Conservation (phyloP, 1,139 yeast genomes). For the Saccharomyces hybrid region DNA sequence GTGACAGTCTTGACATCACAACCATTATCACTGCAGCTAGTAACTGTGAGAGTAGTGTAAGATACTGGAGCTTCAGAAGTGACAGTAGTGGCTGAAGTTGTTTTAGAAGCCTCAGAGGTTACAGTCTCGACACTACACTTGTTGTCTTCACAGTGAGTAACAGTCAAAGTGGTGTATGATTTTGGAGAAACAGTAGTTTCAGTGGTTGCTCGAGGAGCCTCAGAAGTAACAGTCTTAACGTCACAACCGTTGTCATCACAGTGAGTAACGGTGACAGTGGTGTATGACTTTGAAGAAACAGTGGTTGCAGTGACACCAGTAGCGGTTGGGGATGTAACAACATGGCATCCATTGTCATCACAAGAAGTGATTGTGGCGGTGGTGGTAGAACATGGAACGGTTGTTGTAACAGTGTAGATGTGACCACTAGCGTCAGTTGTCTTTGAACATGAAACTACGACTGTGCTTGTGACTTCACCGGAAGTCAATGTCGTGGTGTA, state of each 20-base stretch:
- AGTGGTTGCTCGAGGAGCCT: neutral
- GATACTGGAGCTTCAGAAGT: too few species aligned
- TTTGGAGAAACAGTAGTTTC: neutral
- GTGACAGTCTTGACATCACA: too few species aligned
- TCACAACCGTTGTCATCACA: neutral
- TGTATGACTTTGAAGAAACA: neutral
- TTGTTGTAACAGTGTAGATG: constrained; percentile 3
- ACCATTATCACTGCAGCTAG: too few species aligned
- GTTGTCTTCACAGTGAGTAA: neutral
- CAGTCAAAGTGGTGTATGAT: neutral
- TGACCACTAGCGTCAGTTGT: constrained; percentile 4
- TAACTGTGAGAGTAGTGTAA: too few species aligned
- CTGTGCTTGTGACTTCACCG: constrained; percentile 4
- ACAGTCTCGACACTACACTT: neutral
- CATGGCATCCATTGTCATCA: constrained; percentile 3
- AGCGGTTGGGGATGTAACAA: neutral
- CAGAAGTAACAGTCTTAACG: neutral
- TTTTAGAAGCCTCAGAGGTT: neutral
- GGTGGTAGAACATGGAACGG: constrained; percentile 5
- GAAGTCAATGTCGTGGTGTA: constrained; percentile 5
- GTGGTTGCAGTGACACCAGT: neutral
- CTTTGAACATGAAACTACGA: constrained; percentile 3
- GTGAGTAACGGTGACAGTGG: neutral
- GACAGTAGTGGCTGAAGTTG: neutral
- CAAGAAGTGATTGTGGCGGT: constrained; percentile 6